Base-by-base conservation (phyloP, 2,329 filamentous ascomycete genomes). In the Xylaria sp. region DNA sequence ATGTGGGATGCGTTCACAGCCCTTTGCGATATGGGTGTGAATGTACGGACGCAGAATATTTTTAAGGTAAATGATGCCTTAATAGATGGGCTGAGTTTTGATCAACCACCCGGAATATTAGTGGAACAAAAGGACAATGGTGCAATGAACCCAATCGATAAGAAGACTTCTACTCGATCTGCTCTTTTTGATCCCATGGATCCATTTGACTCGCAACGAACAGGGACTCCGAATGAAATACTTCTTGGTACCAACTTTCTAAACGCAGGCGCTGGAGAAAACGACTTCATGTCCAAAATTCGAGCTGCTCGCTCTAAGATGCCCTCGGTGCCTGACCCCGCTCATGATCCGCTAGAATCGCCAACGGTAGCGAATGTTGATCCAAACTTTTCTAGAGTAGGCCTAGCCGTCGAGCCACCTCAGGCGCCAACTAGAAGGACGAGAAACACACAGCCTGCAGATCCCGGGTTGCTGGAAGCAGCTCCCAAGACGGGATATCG, bases 1-100 rank as follows among this genome's bases (percentile, higher is more conserved):
- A 96, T 97, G 87, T 99, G 96, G 96, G 96, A 99, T 83, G 94
- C 95, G 0, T 98, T 98, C 74, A 89, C 90, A 25, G 91, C 89
- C 17, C 85, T 99, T 7, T 97, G 94, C 77, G 94, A 97, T 76
- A 92, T 88, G 89, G 92, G 93, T 3, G 90, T 93, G 50, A 90
- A 89, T 71, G 86, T 98, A 61, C 89, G 92, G 63, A 89, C 96
- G 10, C 87, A 90, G 29, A 97, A 96, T 74, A 92, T 97, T 69
- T 99, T 97, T 81, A 93, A 90, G 76, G 81, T 91, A 73, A 93
- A 86, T 67, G 86, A 88, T 22, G 68, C 77, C 7, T 77, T 89
- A 39, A 71, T 85, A 38, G 83, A 83, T 44, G 81, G 80, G 57
- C 83, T 88, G 61, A 82, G 84, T 56, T 75, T 74, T 11, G 80